These are phyloP conservation scores for Penicillium lagena DNA, from an alignment of 495 filamentous ascomycete species.

Conservation along the genomic window DNA sequence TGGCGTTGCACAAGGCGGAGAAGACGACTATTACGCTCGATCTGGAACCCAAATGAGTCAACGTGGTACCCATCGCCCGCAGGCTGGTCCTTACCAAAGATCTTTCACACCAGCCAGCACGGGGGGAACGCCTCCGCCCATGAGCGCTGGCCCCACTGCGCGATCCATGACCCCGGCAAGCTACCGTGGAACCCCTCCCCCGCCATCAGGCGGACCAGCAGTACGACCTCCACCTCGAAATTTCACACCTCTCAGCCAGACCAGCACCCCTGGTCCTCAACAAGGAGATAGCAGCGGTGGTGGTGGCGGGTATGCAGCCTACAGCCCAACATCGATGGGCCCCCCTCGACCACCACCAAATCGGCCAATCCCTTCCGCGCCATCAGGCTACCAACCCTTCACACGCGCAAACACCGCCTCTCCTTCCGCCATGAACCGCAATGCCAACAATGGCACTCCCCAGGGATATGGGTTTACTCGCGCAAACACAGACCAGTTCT, in stretches of 20 bases:
- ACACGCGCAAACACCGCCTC: constrained; percentile 18
- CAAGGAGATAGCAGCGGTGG: background rate
- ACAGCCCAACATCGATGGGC: constrained; percentile 7
- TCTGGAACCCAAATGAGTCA: background rate
- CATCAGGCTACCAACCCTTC: constrained; percentile 10
- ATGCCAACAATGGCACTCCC: constrained; percentile 15
- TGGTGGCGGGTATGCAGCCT: constrained; percentile 9
- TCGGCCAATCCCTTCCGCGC: constrained; percentile 2
- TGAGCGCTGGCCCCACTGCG: background rate
- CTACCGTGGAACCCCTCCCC: constrained; percentile 11
- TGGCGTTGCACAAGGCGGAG: background rate
- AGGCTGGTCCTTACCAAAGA: constrained; percentile 7
- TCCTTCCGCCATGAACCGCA: constrained; percentile 15
- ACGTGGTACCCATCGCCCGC: background rate
- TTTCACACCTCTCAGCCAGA: constrained; percentile 8
- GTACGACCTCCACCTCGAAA: constrained; percentile 5
- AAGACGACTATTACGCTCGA: constrained; percentile 1
- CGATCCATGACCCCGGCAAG: constrained; percentile 17
- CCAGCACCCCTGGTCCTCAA: constrained; percentile 1
- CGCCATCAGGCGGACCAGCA: background rate
- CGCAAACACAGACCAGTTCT: constrained; percentile 19
- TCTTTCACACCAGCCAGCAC: constrained; percentile 12
- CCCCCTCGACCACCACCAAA: constrained; percentile 6
- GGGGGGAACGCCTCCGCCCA: constrained; percentile 1
- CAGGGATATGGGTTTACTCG: constrained; percentile 16